These are phyloP conservation scores for Nelumbo lutea DNA, from an alignment of 164 flowering plant genomes.

Conservation along the genomic window DNA sequence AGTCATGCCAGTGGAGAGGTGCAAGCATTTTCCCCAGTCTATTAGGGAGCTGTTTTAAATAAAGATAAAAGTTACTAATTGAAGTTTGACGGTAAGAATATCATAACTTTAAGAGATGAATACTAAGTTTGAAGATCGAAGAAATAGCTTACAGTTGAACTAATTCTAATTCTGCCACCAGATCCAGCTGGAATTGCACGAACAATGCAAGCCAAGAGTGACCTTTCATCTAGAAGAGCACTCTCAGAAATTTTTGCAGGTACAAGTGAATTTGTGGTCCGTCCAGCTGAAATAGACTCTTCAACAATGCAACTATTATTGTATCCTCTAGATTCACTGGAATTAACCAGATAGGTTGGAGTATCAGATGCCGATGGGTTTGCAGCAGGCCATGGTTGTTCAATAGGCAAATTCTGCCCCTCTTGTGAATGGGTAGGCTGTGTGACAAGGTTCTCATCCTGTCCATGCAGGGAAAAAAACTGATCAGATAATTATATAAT, in stretches of 20 bases:
- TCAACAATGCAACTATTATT: conserved; percentile 30
- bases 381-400: conserved; percentile 27
- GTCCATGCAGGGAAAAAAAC: conserved; percentile 14
- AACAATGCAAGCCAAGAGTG: conserved; percentile 75
- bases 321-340: conserved; percentile 23
- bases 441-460: conserved; percentile 28
- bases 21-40: conserved; percentile 94
- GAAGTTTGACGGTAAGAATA: neutral
- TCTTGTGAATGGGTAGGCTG: conserved; percentile 24
- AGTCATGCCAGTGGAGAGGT: conserved; percentile 98
- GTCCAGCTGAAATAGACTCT: conserved; percentile 30
- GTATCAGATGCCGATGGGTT: conserved; percentile 27
- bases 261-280: conserved; percentile 18
- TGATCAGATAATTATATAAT: neutral
- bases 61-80: conserved; percentile 3
- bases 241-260: conserved; percentile 37
- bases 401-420: conserved; percentile 23
- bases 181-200: conserved; percentile 84
- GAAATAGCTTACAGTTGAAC: conserved; percentile 64
- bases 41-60: conserved; percentile 66
- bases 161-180: conserved; percentile 70
- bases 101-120: neutral
- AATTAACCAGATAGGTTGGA: conserved; percentile 21
- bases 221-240: conserved; percentile 69
- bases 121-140: neutral